A percentile compares a stretch with the other conserved stretches of the same genome.
These are phyloP conservation scores for Porogramme epimiltina DNA, from an alignment of 1,284 basidiomycete genomes.

Conservation along the genomic window DNA sequence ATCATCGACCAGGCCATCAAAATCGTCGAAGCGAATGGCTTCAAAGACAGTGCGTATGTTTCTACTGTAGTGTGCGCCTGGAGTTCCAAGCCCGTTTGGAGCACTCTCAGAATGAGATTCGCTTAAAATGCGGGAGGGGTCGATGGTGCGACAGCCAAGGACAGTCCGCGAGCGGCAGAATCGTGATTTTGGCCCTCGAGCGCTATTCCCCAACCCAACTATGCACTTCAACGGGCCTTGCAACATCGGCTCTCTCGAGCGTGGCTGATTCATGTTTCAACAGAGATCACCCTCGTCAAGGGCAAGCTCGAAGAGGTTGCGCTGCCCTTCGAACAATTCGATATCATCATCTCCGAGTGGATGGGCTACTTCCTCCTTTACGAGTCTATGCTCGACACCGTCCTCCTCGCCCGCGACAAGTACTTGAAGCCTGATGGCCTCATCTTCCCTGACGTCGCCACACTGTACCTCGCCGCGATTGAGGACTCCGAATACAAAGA, in stretches of 20 bases:
- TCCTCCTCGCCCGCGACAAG: constrained; percentile 94
- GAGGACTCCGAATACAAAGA: constrained; percentile 99
- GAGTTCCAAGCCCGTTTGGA: too few relatives aligned
- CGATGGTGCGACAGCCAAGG: too few relatives aligned
- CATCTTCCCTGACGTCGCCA: constrained; percentile 97
- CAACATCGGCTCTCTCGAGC: background rate
- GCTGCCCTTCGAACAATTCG: constrained; percentile 86
- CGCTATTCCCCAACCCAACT: background rate
- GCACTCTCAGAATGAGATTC: too few relatives aligned
- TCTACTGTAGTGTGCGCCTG: background rate
- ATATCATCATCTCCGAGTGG: constrained; percentile 99
- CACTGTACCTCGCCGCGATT: constrained; percentile 93
- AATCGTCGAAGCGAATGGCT: constrained; percentile 96
- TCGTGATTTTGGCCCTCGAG: too few relatives aligned
- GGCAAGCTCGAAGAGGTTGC: constrained; percentile 95
- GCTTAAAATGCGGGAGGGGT: too few relatives aligned
- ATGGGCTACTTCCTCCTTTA: constrained; percentile 97
- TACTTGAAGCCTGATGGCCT: constrained; percentile 91
- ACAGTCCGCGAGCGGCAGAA: too few relatives aligned
- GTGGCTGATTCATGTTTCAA: background rate
- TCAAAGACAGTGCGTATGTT: constrained; percentile 80
- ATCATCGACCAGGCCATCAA: constrained; percentile 99
- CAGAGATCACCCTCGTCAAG: constrained; percentile 94
- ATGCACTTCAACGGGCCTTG: background rate
- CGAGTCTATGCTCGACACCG: constrained; percentile 99